Conservation (phyloP, 192 early-diverging fungal genomes). For the Dissophora globulifera region DNA sequence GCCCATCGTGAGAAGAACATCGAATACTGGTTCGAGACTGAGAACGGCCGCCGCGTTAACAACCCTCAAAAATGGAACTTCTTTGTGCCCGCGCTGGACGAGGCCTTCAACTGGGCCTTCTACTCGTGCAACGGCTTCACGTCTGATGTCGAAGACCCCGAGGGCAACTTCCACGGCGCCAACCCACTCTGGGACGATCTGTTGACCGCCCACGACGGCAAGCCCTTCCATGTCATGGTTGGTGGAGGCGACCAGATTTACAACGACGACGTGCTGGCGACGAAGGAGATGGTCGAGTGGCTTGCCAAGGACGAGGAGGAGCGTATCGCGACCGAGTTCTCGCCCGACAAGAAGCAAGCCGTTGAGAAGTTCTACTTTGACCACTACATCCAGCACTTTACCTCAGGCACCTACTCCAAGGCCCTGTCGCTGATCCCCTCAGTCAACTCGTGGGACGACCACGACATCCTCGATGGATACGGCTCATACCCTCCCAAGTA, state of each 20-base stretch:
- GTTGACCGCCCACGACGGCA: conserved; percentile 63
- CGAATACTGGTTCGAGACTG: conserved; percentile 53
- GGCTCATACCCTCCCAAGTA: conserved; percentile 85
- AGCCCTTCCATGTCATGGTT: conserved; percentile 77
- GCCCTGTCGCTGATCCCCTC: conserved; percentile 81
- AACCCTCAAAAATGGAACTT: conserved; percentile 56
- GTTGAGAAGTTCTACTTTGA: conserved; percentile 74
- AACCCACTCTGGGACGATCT: conserved; percentile 78
- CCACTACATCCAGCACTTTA: conserved; percentile 73
- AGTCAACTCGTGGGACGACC: conserved; percentile 85
- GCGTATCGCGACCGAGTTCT: conserved; percentile 26
- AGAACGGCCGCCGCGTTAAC: conserved; percentile 30
- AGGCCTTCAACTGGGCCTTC: conserved; percentile 73
- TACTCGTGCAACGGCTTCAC: conserved; percentile 81
- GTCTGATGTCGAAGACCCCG: conserved; percentile 63
- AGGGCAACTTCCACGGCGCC: conserved; percentile 57
- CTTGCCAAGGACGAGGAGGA: conserved; percentile 23
- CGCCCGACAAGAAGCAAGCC: conserved; percentile 28
- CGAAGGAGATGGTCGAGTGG: conserved; percentile 32
- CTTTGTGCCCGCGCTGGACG: conserved; percentile 54
- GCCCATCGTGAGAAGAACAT: conserved; percentile 49
- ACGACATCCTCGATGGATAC: conserved; percentile 91
- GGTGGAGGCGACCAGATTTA: conserved; percentile 85
- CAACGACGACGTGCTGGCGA: conserved; percentile 63
- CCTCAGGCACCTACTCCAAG: conserved; percentile 60